Base-by-base conservation (phyloP, 148 eudicot species). In the Silene uniflora region DNA sequence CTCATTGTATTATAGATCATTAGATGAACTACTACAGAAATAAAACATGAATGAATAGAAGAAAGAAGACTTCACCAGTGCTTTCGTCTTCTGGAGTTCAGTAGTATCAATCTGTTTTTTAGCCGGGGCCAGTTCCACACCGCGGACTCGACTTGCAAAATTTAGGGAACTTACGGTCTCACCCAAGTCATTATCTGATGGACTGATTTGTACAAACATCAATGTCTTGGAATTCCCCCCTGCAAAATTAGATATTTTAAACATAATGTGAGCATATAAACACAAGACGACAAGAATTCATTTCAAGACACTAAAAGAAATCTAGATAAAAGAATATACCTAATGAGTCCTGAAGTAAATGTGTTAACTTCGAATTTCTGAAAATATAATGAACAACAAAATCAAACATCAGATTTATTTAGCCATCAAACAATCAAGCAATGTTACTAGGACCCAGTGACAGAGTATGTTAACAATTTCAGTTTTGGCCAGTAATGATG, bases 121-220 rank as follows among this genome's bases (percentile, higher is more conserved):
- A 44, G 84, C 93, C 58, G 97, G 98, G 77, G 93, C 97, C 81
- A 90, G 42, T 73, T 94, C 98, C 71, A 94, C 87, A 12, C 97
- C 96, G 80, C 98, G 83, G 61, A 84, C 98, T 7, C 97, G 86
- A 49, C 93, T 94, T 29, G 98, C 96, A 80, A 94, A 94, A 73
- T 94, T 94, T 60, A 94, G 74, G 18, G 97, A 94, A 83, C 98
- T 91, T 58, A 89, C 25, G 47, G 98, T 94, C 86, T 94, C 97
- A 67, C 92, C 87, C 66, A 85, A 25, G 83, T 94, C 98, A n/a
- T 90, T 81, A 67, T 91, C 97, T 18, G 98, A 90, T 23, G 98
- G 98, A 82, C 96, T 91, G 32, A 94, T 94, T 88, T 94, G 97
- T 44, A 90, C 96, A 75, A 94, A 94, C 98, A 94, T 91, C 74